A percentile compares a stretch with the other conserved stretches of the same genome.
Conservation (phyloP, 169 alveolate genomes). For the Perkinsus olseni region DNA sequence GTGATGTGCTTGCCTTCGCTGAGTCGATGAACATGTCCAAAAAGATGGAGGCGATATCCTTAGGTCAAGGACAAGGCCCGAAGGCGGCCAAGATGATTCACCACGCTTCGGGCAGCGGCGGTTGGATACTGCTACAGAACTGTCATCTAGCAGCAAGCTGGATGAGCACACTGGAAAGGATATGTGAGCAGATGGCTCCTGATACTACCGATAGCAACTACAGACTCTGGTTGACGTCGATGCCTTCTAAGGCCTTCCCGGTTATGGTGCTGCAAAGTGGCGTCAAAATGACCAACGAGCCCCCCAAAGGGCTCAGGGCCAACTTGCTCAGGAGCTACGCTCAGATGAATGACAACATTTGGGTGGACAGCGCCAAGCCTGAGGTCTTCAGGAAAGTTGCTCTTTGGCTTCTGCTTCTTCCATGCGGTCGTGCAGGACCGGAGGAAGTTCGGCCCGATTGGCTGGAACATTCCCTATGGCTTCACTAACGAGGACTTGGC, state of each 20-base stretch:
- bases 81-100: slow-evolving; percentile 80
- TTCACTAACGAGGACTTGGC: slow-evolving; percentile 78
- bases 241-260: slow-evolving; percentile 80
- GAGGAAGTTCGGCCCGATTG: slow-evolving; percentile 83
- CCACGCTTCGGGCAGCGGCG: slow-evolving; percentile 66
- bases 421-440: slow-evolving; percentile 89
- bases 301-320: slow-evolving; percentile 67
- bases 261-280: slow-evolving; percentile 74
- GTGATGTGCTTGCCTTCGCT: slow-evolving; percentile 75
- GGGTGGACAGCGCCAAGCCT: slow-evolving; percentile 67
- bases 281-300: slow-evolving; percentile 43
- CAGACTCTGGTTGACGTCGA: slow-evolving; percentile 82
- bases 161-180: slow-evolving; percentile 71
- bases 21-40: slow-evolving; percentile 77
- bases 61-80: slow-evolving; percentile 80
- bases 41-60: slow-evolving; percentile 64
- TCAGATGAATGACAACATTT: slow-evolving; percentile 62
- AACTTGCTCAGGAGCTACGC: slow-evolving; percentile 66
- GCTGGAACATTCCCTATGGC: slow-evolving; percentile 84
- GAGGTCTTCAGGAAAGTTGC: slow-evolving; percentile 69
- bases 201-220: slow-evolving; percentile 53
- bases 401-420: slow-evolving; percentile 87
- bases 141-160: slow-evolving; percentile 78
- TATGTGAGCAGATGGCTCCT: slow-evolving; percentile 65
- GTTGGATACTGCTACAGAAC: slow-evolving; percentile 82